Conservation (phyloP, 2,329 filamentous ascomycete species). For the Fusarium anguioides region DNA sequence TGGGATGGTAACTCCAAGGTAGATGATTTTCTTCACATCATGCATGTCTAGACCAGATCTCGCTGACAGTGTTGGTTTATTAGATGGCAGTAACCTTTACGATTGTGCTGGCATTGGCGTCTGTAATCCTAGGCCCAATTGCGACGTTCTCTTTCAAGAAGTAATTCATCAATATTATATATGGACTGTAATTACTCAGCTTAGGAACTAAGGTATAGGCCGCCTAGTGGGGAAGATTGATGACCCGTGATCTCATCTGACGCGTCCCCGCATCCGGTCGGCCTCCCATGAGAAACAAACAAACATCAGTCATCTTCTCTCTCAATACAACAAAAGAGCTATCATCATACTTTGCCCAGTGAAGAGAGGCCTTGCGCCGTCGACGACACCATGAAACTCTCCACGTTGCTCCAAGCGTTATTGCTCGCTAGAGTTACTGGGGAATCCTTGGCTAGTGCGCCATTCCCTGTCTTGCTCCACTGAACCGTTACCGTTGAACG, state of each 20-base stretch:
- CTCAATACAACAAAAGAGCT: too few relatives aligned
- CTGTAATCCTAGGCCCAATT: too few relatives aligned
- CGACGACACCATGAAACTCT: background rate
- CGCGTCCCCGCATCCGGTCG: too few relatives aligned
- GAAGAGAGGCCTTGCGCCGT: background rate
- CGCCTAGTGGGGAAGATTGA: too few relatives aligned
- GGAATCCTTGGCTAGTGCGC: conserved; percentile 8
- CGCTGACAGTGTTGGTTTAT: background rate
- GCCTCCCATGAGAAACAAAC: too few relatives aligned
- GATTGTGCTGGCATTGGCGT: background rate
- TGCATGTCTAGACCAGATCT: background rate
- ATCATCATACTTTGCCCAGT: too few relatives aligned
- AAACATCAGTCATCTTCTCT: too few relatives aligned
- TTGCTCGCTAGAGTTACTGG: background rate
- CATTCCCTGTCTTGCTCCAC: background rate
- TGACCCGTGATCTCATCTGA: too few relatives aligned
- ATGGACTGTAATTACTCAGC: too few relatives aligned
- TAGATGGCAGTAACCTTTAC: conserved; percentile 19
- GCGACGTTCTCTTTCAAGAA: too few relatives aligned
- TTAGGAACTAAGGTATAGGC: too few relatives aligned
- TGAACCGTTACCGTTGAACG: background rate
- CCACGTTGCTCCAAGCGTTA: background rate
- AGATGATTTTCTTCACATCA: background rate
- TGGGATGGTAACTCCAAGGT: conserved; percentile 17
- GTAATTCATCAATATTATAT: too few relatives aligned